phyloP scores from a whole-genome alignment of 2,329 filamentous ascomycete species.

The Fusarium aywerte region DNA sequence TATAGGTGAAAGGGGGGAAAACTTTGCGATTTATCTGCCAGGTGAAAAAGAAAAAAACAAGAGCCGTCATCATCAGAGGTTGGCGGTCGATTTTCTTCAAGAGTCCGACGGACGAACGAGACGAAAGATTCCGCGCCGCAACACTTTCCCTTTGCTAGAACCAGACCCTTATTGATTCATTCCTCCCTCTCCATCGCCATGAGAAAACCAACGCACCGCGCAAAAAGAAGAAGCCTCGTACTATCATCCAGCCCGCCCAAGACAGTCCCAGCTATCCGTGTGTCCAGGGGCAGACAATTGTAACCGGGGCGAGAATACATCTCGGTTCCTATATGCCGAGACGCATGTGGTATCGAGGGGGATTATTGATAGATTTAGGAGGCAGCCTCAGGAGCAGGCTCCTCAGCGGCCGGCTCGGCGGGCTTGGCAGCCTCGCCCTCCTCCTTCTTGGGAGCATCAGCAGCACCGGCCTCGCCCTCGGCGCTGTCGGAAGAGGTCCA shows the following conservation, averaged over 20 bases:
- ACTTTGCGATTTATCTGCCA: conserved; percentile 48
- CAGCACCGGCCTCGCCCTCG: conserved; percentile 75
- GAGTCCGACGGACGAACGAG: conserved; percentile 46
- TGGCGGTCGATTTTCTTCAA: conserved; percentile 37
- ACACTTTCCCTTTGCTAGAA: conserved; percentile 53
- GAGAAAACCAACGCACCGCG: conserved; percentile 52
- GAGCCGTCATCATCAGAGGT: conserved; percentile 39
- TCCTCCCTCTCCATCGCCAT: conserved; percentile 51
- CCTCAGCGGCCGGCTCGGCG: conserved; percentile 52
- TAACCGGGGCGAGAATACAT: conserved; percentile 48
- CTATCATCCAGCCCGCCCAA: conserved; percentile 52
- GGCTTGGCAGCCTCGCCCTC: conserved; percentile 59
- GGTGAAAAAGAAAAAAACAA: conserved; percentile 40
- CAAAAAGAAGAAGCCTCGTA: conserved; percentile 48
- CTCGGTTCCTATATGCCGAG: conserved; percentile 53
- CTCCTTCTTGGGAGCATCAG: conserved; percentile 70
- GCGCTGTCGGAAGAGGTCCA: conserved; percentile 94
- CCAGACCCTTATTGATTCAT: conserved; percentile 50
- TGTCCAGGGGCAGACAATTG: conserved; percentile 46
- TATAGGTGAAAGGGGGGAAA: conserved; percentile 33
- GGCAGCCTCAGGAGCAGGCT: conserved; percentile 59
- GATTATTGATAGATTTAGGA: conserved; percentile 60
- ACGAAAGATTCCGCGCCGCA: conserved; percentile 51
- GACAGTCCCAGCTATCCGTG: conserved; percentile 49
- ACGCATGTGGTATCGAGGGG: conserved; percentile 53